A percentile compares a stretch with the other conserved stretches of the same genome.
Evolutionary conservation across 2,329 filamentous ascomycete species (phyloP).

Genomic region (Gnomoniopsis smithogilvyi): DNA sequence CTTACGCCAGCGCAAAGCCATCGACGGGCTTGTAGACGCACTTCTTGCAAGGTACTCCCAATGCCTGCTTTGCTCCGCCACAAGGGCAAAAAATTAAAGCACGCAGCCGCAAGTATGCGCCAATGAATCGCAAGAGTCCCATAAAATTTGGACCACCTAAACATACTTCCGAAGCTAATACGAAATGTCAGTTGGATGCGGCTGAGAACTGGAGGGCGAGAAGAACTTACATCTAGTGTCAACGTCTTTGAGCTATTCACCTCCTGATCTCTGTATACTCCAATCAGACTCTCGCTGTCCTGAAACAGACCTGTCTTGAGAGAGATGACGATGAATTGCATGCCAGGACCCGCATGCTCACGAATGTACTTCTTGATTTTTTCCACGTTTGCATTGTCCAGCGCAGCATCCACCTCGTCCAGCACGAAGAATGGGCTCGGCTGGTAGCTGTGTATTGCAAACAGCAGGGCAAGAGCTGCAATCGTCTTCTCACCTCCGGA

Average conservation of each 20-base stretch:
- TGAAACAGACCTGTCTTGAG: slow-evolving; percentile 95
- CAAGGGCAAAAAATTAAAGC: neutral
- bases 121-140: neutral
- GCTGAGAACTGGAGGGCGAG: neutral
- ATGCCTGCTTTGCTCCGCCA: neutral
- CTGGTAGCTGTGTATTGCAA: slow-evolving; percentile 95
- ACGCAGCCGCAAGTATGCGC: neutral
- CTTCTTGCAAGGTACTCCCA: neutral
- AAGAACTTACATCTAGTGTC: slow-evolving; percentile 83
- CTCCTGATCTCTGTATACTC: slow-evolving; percentile 91
- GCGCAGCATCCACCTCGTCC: slow-evolving; percentile 94
- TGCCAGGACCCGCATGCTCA: slow-evolving; percentile 90
- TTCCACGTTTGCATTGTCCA: slow-evolving; percentile 97
- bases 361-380: slow-evolving; percentile 96
- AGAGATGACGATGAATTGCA: slow-evolving; percentile 99
- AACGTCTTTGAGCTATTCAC: slow-evolving; percentile 89
- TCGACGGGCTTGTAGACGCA: neutral
- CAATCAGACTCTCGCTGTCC: slow-evolving; percentile 91
- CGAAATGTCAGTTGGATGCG: neutral
- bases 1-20: neutral
- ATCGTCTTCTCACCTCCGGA: slow-evolving; percentile 99
- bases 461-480: slow-evolving; percentile 92
- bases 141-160: neutral
- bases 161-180: slow-evolving; percentile 17
- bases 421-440: slow-evolving; percentile 96